phyloP scores from a whole-genome alignment of 805 yeast species.

The Yueomyces sinensis region DNA sequence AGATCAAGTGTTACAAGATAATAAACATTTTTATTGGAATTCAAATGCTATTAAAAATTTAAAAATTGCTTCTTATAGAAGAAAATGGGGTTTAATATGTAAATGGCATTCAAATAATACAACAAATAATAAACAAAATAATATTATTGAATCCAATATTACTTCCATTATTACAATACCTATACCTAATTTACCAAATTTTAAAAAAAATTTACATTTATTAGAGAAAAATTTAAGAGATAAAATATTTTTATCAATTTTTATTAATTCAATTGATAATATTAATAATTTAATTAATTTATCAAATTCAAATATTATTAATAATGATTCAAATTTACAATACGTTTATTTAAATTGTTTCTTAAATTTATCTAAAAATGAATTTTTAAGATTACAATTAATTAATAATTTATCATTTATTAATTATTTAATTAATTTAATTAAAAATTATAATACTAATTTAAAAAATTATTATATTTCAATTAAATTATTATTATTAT shows the following conservation, averaged over 20 bases:
- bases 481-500: conserved; percentile 13
- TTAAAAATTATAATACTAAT: conserved; percentile 4
- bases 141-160: conserved; percentile 1
- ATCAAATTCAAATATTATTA: background rate
- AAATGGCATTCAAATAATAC: conserved; percentile 2
- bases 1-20: conserved; percentile 9
- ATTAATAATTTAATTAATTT: conserved; percentile 6
- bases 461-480: conserved; percentile 12
- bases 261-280: conserved; percentile 7
- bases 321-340: conserved; percentile 1
- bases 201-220: conserved; percentile 7
- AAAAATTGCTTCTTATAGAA: conserved; percentile 9
- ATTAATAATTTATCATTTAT: conserved; percentile 6
- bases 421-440: conserved; percentile 7
- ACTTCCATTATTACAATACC: background rate
- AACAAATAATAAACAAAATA: background rate
- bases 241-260: conserved; percentile 6
- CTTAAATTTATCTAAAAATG: conserved; percentile 13
- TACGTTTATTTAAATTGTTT: conserved; percentile 19
- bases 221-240: conserved; percentile 18
- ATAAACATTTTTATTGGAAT: conserved; percentile 16
- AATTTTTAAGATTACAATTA: conserved; percentile 7
- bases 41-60: conserved; percentile 11
- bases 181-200: background rate
- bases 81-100: conserved; percentile 22